Conservation (phyloP, 2,329 filamentous ascomycete species). For the Hymenoscyphus infarciens region DNA sequence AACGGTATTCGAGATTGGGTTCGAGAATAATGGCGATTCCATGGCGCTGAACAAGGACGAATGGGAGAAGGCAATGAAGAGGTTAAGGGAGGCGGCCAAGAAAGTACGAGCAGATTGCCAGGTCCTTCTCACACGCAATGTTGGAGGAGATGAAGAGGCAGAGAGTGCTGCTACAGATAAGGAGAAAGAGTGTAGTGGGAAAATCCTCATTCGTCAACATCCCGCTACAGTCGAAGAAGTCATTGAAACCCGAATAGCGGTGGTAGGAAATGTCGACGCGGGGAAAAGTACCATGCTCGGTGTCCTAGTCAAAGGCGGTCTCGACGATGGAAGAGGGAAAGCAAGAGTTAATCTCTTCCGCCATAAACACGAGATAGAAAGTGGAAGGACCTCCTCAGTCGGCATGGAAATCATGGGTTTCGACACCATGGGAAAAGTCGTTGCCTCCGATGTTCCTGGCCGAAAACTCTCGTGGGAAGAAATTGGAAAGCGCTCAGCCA, state of each 20-base stretch:
- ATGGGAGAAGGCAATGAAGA: conserved; percentile 68
- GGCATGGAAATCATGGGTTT: conserved; percentile 99
- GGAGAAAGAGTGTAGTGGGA: conserved; percentile 75
- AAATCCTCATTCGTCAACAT: conserved; percentile 74
- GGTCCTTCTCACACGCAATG: conserved; percentile 84
- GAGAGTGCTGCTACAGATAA: conserved; percentile 51
- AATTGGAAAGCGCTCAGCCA: conserved; percentile 89
- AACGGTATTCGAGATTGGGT: conserved; percentile 84
- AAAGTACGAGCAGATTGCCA: conserved; percentile 70
- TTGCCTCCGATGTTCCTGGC: conserved; percentile 77
- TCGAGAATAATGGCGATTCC: conserved; percentile 83
- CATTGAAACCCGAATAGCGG: conserved; percentile 93
- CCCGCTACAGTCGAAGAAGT: conserved; percentile 77
- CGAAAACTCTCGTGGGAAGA: conserved; percentile 95
- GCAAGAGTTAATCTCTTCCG: conserved; percentile 94
- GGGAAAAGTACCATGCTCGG: conserved; percentile 96
- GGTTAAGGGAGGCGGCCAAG: conserved; percentile 63
- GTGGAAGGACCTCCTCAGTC: conserved; percentile 89
- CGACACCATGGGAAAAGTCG: conserved; percentile 77
- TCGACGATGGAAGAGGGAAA: conserved; percentile 91
- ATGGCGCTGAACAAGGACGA: conserved; percentile 73
- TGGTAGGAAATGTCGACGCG: conserved; percentile 96
- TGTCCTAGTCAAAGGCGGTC: conserved; percentile 88
- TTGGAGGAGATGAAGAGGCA: conserved; percentile 68
- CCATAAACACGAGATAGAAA: conserved; percentile 97